Evolutionary conservation across 1,284 basidiomycete species (phyloP).

Genomic region (Ceratobasidium sp.): DNA sequence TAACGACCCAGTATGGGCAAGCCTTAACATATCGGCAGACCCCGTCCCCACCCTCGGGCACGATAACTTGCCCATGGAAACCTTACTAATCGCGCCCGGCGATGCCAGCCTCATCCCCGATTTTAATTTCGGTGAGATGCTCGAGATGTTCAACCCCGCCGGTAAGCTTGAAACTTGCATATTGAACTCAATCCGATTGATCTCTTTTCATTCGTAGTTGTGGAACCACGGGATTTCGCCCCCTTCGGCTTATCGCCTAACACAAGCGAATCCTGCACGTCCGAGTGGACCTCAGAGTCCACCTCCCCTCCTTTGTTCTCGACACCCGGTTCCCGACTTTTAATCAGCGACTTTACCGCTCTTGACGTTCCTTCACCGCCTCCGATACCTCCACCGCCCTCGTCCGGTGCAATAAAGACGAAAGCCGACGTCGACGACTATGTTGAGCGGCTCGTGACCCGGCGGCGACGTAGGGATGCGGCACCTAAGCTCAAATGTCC

Average conservation of each 20-base stretch:
- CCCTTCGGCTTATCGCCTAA: neutral
- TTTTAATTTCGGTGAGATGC: too few relatives aligned
- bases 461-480: neutral
- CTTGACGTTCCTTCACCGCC: neutral
- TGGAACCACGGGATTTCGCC: too few relatives aligned
- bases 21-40: too few relatives aligned
- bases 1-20: too few relatives aligned
- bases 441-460: neutral
- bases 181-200: too few relatives aligned
- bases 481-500: neutral
- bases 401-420: neutral
- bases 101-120: too few relatives aligned
- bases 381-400: neutral
- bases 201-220: too few relatives aligned
- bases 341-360: neutral
- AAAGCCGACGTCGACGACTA: neutral
- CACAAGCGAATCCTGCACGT: neutral
- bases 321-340: neutral
- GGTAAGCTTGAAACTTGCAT: too few relatives aligned
- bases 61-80: too few relatives aligned
- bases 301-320: neutral
- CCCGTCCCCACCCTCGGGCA: too few relatives aligned
- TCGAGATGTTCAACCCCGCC: too few relatives aligned
- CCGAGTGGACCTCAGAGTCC: neutral
- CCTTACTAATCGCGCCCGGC: too few relatives aligned